Base-by-base conservation (phyloP, 768 basidiomycete species). In the Russula lepida region DNA sequence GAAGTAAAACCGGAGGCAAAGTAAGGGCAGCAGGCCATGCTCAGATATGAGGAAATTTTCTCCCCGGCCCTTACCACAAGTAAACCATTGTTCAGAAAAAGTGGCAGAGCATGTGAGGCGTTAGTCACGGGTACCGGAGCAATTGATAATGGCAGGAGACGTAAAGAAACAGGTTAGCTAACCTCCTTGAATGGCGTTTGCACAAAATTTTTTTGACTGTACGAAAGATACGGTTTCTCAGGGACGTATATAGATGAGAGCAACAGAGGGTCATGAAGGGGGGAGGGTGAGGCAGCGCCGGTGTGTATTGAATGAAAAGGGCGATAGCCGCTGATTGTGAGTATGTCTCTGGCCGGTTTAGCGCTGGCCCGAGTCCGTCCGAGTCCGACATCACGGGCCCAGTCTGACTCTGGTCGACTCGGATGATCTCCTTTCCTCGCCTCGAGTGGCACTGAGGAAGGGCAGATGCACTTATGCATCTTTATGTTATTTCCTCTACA, bases 211-310 rank as follows among this genome's bases (percentile, higher is more conserved):
- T 54, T 50, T 59, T 53, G 19, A 59, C 32, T n/a, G 21, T 33
- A n/a, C 58, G 33, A 33, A 52, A 46, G 25, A 49, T 25, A 28
- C 51, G 44, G 51, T 37, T 46, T 54, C 35, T 54, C 43, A 59
- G 21, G 11, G 52, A 48, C 0, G 37, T 50, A 39, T 39, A 48
- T 59, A 32, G 25, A 32, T 53, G 52, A 46, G 58, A 48, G 58
- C 25, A 46, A 54, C 17, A 44, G 44, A 54, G 21, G 52, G 52
- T 13, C 51, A 59, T 54, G 23, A 39, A n/a, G 43, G 35, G 43
- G 27, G 8, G 28, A 47, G 27, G 43, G 27, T 15, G 28, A 47
- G 27, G 58, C 25, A 37, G 52, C 51, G 51, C 51, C 47, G 44
- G n/a, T 35, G 37, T 8, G 51, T n/a, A 19, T 2, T 33, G 44